Evolutionary conservation across 2,329 filamentous ascomycete genomes (phyloP), one percentile per base, ranked within the genome.

Genomic region (Coniochaeta ligniaria): DNA sequence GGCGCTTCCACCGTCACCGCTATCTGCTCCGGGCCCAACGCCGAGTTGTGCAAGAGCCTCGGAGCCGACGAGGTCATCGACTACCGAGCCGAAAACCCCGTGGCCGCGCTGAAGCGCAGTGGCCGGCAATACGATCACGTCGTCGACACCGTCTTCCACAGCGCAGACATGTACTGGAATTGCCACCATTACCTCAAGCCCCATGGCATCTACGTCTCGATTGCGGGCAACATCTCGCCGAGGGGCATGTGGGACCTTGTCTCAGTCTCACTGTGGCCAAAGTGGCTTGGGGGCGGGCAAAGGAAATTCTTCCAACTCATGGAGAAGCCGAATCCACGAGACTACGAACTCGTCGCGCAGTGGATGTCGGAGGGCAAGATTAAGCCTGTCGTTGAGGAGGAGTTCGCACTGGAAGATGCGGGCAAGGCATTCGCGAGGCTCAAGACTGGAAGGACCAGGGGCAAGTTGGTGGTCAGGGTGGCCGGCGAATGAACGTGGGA

Each of bases 321-420:
- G 3, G 69, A 75, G 62, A 72, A 73, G 43, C 33, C 61, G 45
- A 74, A 73, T 2, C 68, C 71, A 3, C 75, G 78, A 11, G 74
- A 84, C 47, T 69, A 86, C 47, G 74, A 65, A 26, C 71, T 78
- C 66, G 70, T 90, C 59, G 84, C 71, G 0, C 67, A 74, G 58
- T 84, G 80, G 83, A 74, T 89, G 71, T 69, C 73, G 26, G 79
- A 87, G 65, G 84, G 83, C 1, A 87, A 83, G 68, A 64, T 89
- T 31, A 82, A 77, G 71, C 70, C 78, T 1, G 76, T 85, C 0
- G 71, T 88, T 50, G 86, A 87, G 66, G 75, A 79, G 61, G 73
- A 75, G 1, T 86, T 80, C 66, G 73, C 76, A 12, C 83, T 84
- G 67, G 81, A 83, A 54, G 78, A 88, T 60, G 80, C 77, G 1